Evolutionary conservation across 1,139 yeast genomes (phyloP), one percentile per base, ranked within the genome.

Genomic region (Lizanozyma gosingica): DNA sequence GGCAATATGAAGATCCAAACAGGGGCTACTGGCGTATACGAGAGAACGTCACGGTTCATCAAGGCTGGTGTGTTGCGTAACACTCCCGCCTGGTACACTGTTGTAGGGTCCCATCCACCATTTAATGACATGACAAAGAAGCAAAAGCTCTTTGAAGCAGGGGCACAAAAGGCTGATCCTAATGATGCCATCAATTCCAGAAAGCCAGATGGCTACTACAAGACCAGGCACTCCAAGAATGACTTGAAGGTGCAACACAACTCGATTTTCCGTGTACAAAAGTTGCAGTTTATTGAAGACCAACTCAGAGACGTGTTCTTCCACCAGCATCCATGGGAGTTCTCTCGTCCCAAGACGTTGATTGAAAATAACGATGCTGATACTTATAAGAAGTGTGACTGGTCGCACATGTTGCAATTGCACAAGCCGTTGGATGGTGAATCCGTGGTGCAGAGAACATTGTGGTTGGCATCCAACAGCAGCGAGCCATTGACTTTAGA

Each of bases 321-420:
- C 61, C 80, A 78, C 45, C 96, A 90, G 58, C 99, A 92, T 60
- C 98, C 99, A 11, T 92, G 98, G 98, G 99, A 92, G 62, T 69
- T 90, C 44, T 85, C 98, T 2, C 77, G 95, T 50, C 97, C 98
- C n/a, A 86, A 86, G 57, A 72, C 79, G 29, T 64, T 92, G 49
- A 73, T 88, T 38, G 99, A 94, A 62, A 83, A 79, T 53, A 65
- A 70, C 16, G 86, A 85, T 4, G 61, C 71, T 36, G 79, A 80
- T 40, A 71, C 67, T 32, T 58, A 62, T 18, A 52, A 60, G 11
- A 68, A 71, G 43, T 62, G 70, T 48, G 86, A 92, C 59, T 92
- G 98, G 97, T 71, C 80, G 41, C 71, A 72, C 41, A 74, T 92
- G 61, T 73, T 76, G 48, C 97, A 92, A 56, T 60, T 79, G 36